phyloP scores from a whole-genome alignment of 2,329 filamentous ascomycete genomes.

The Trichoderma breve region DNA sequence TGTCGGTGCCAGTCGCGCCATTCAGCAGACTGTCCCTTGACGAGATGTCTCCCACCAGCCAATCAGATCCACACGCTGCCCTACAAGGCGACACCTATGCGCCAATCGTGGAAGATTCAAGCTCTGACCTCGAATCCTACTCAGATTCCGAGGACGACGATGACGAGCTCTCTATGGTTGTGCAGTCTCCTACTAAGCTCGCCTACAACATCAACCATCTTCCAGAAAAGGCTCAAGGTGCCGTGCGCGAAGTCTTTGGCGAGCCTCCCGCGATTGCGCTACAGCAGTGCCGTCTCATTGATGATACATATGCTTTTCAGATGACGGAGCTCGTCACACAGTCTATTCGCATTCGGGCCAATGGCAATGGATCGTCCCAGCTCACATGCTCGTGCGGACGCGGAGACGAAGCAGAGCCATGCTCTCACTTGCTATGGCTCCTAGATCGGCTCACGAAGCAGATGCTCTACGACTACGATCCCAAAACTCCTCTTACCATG shows the following conservation, averaged over 20 bases:
- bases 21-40: conserved; percentile 33
- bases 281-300: conserved; percentile 48
- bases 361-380: conserved; percentile 38
- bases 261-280: conserved; percentile 50
- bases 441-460: conserved; percentile 53
- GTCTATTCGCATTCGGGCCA: conserved; percentile 49
- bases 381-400: conserved; percentile 47
- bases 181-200: conserved; percentile 42
- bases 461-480: conserved; percentile 42
- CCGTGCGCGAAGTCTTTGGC: conserved; percentile 45
- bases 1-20: conserved; percentile 29
- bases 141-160: conserved; percentile 36
- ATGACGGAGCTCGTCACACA: conserved; percentile 54
- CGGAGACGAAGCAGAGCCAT: conserved; percentile 36
- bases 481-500: conserved; percentile 42
- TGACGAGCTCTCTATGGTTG: conserved; percentile 30
- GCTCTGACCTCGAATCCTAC: conserved; percentile 30
- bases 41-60: conserved; percentile 31
- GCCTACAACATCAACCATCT: conserved; percentile 43
- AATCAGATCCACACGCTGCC: conserved; percentile 19
- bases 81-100: conserved; percentile 14
- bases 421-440: conserved; percentile 54
- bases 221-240: conserved; percentile 35
- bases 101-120: conserved; percentile 27
- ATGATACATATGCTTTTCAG: conserved; percentile 53